A percentile compares a stretch with the other conserved stretches of the same genome.
Conservation (phyloP, 805 yeast species). For the Grigorovia humatica region DNA sequence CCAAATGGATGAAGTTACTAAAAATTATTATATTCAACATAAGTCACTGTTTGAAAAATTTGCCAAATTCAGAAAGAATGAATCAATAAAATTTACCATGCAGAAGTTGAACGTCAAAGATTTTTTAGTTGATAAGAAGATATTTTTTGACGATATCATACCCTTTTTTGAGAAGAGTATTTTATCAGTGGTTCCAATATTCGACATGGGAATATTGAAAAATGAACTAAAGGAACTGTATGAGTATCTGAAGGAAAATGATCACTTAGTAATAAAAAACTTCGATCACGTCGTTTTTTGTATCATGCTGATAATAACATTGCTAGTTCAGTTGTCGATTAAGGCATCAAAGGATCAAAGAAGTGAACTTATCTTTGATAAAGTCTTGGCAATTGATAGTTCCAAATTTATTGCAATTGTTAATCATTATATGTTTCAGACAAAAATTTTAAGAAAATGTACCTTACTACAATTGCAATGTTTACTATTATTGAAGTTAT, state of each 20-base stretch:
- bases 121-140: slow-evolving; percentile 11
- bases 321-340: slow-evolving; percentile 18
- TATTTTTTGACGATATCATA: slow-evolving; percentile 13
- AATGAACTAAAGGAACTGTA: slow-evolving; percentile 13
- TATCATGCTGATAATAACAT: slow-evolving; percentile 16
- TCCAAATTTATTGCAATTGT: slow-evolving; percentile 18
- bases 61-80: slow-evolving; percentile 17
- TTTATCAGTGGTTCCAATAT: slow-evolving; percentile 17
- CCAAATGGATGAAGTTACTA: slow-evolving; percentile 1
- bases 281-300: slow-evolving; percentile 21
- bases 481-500: slow-evolving; percentile 20
- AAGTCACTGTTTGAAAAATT: slow-evolving; percentile 20
- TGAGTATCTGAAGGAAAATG: slow-evolving; percentile 6
- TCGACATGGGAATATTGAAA: slow-evolving; percentile 12
- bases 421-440: slow-evolving; percentile 15
- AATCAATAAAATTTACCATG: slow-evolving; percentile 7
- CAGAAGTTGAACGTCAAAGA: slow-evolving; percentile 3
- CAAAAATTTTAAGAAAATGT: slow-evolving; percentile 21
- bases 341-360: slow-evolving; percentile 9
- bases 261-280: slow-evolving; percentile 7
- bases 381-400: slow-evolving; percentile 13
- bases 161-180: slow-evolving; percentile 17
- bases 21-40: slow-evolving; percentile 12
- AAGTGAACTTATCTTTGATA: background rate
- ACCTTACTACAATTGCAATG: slow-evolving; percentile 22